phyloP scores from a whole-genome alignment of 164 flowering plant species.

The Nymphaea colorata region DNA sequence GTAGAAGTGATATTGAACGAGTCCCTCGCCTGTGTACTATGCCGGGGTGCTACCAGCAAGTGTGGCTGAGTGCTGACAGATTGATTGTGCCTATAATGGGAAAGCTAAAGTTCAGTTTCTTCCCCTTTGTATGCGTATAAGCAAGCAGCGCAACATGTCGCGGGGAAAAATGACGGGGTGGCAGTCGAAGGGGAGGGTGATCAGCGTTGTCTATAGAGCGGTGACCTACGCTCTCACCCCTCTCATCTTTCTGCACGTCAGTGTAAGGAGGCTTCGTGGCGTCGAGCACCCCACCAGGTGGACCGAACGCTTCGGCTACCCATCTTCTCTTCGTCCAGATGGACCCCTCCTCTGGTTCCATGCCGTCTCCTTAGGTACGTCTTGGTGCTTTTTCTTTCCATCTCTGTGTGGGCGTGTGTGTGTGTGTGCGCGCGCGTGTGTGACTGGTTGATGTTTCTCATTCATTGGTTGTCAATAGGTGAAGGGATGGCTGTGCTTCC shows the following conservation, averaged over 20 bases:
- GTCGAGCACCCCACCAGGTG: slow-evolving; percentile 66
- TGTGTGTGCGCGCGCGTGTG: neutral
- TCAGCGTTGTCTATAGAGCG: slow-evolving; percentile 51
- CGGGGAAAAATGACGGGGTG: no score
- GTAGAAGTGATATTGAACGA: no score
- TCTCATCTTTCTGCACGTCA: slow-evolving; percentile 48
- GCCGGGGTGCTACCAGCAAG: no score
- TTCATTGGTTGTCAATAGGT: slow-evolving; percentile 22
- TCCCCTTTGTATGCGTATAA: no score
- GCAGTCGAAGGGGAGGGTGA: slow-evolving; percentile 16
- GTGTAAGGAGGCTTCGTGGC: slow-evolving; percentile 41
- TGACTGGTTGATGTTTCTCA: neutral
- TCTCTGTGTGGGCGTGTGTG: neutral
- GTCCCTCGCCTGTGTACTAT: no score
- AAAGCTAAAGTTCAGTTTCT: no score
- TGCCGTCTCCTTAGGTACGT: slow-evolving; percentile 82
- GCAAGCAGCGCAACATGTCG: no score
- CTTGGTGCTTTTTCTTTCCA: neutral
- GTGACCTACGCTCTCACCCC: slow-evolving; percentile 56
- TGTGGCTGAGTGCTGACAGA: no score
- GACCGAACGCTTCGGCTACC: slow-evolving; percentile 73
- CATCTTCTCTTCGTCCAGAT: slow-evolving; percentile 62
- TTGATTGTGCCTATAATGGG: no score
- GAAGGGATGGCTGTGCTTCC: slow-evolving; percentile 93
- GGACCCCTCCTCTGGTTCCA: slow-evolving; percentile 91